Base-by-base conservation (phyloP, 2,329 filamentous ascomycete species). In the Leptosphaerulina australis region DNA sequence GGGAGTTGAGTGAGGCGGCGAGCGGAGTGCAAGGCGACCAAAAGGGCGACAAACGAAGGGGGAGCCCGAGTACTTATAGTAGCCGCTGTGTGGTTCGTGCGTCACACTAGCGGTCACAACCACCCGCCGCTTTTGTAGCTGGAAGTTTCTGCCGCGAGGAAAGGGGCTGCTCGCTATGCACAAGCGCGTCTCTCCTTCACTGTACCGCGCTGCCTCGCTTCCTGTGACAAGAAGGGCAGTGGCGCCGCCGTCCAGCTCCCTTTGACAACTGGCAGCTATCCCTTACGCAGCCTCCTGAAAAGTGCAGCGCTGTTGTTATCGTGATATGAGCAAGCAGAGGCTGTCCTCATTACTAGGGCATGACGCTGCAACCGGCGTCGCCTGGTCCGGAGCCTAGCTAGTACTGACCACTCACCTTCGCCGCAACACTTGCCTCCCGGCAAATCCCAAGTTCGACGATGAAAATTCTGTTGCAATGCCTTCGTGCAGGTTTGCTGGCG, bases 11-110 rank as follows among this genome's bases (percentile, higher is more conserved):
- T 58, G 60, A 59, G 58, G 62, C 60, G 58, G 58, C 61, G 58
- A 60, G 56, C 58, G 30, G 59, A 54, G 61, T 58, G 54, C 61
- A 60, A 59, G 59, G 56, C 60, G 60, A 61, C 53, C 53, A 65
- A 67, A 66, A 63, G 57, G 58, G 56, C 55, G 58, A 37, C 40
- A 59, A 62, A 66, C 38, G 24, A 45, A 55, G 64, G 60, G 60
- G 63, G 34, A 53, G 50, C 53, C 59, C 51, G 51, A 45, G 44
- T 52, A 51, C 56, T 63, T 68, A 66, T 66, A 64, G 44, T 55
- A 25, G 39, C 40, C 37, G 58, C 26, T 18, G 44, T n/a, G 20
- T 7, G 40, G 25, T 14, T 53, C 40, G 57, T 50, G 60, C 50
- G 11, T 26, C 11, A 11, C 37, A 34, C 55, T 58, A 57, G 45